Evolutionary conservation across 352 stramenopile genomes (phyloP).

Genomic region (Phytophthora pini): DNA sequence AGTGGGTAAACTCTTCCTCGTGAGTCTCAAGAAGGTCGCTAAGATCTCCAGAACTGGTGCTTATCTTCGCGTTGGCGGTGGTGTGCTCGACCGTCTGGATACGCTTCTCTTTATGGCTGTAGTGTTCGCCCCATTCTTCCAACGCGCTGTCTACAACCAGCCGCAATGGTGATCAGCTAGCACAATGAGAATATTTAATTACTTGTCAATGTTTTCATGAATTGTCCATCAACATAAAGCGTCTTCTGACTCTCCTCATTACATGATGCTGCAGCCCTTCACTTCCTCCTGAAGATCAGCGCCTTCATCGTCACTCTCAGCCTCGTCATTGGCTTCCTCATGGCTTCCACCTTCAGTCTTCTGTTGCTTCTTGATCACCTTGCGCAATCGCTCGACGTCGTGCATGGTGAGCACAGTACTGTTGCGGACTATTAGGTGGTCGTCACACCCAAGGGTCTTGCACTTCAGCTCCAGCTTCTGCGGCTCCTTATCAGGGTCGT

Average conservation of each 20-base stretch:
- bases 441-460: conserved; percentile 64
- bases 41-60: conserved; percentile 49
- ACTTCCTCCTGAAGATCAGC: conserved; percentile 32
- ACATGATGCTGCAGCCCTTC: conserved; percentile 44
- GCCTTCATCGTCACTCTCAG: conserved; percentile 30
- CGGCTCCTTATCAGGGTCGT: conserved; percentile 48
- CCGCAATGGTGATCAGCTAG: conserved; percentile 31
- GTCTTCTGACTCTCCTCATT: conserved; percentile 6
- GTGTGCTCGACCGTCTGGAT: conserved; percentile 65
- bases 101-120: conserved; percentile 64
- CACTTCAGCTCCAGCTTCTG: conserved; percentile 66
- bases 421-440: conserved; percentile 80
- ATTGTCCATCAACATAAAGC: too few species aligned
- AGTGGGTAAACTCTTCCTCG: conserved; percentile 62
- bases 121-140: conserved; percentile 61
- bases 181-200: conserved; percentile 36
- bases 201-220: too few species aligned
- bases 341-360: conserved; percentile 14
- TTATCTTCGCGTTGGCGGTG: conserved; percentile 59
- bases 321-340: conserved; percentile 14
- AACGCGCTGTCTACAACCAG: conserved; percentile 43
- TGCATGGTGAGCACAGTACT: conserved; percentile 81
- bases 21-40: conserved; percentile 71
- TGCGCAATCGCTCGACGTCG: conserved; percentile 72
- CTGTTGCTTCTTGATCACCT: conserved; percentile 51